phyloP scores from a whole-genome alignment of 352 stramenopile genomes.

The Globisporangium yorkense region DNA sequence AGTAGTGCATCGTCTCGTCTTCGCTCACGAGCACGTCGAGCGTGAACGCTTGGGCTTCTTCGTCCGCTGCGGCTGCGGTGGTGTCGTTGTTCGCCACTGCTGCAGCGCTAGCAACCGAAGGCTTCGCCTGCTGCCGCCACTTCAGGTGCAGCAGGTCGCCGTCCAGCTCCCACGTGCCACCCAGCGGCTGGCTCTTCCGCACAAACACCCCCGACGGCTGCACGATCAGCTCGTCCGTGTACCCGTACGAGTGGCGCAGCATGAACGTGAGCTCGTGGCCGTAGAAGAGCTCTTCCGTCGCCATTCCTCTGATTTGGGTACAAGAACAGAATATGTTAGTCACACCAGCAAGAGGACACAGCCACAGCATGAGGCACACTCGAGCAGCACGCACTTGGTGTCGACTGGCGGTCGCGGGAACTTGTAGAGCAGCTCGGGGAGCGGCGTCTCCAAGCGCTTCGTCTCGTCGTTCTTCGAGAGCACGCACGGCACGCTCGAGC shows the following conservation, averaged over 20 bases:
- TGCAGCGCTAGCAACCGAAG: conserved; percentile 2
- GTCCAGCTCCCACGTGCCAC: conserved; percentile 72
- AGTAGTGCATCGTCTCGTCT: conserved; percentile 71
- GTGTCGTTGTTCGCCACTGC: not conserved
- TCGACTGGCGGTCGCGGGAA: conserved; percentile 60
- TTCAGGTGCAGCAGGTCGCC: conserved; percentile 79
- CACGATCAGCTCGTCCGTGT: conserved; percentile 71
- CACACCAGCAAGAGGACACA: not conserved
- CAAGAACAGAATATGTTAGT: not conserved
- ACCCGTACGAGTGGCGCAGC: conserved; percentile 68
- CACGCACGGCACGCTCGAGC: conserved; percentile 60
- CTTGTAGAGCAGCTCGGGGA: conserved; percentile 63
- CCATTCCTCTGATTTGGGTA: conserved; percentile 26
- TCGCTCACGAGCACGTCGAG: conserved; percentile 75
- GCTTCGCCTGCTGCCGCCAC: conserved; percentile 36
- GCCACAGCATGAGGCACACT: not conserved
- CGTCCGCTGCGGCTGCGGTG: conserved; percentile 4
- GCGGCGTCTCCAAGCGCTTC: conserved; percentile 43
- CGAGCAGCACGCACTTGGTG: conserved; percentile 35
- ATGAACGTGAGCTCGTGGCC: conserved; percentile 77
- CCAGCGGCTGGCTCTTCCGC: conserved; percentile 58
- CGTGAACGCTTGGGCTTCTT: conserved; percentile 47
- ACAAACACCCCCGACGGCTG: conserved; percentile 50
- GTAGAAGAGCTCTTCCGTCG: conserved; percentile 64
- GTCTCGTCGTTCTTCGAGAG: conserved; percentile 57